Evolutionary conservation across 2,329 filamentous ascomycete species (phyloP).

Genomic region (Ceratocystis cubensis): DNA sequence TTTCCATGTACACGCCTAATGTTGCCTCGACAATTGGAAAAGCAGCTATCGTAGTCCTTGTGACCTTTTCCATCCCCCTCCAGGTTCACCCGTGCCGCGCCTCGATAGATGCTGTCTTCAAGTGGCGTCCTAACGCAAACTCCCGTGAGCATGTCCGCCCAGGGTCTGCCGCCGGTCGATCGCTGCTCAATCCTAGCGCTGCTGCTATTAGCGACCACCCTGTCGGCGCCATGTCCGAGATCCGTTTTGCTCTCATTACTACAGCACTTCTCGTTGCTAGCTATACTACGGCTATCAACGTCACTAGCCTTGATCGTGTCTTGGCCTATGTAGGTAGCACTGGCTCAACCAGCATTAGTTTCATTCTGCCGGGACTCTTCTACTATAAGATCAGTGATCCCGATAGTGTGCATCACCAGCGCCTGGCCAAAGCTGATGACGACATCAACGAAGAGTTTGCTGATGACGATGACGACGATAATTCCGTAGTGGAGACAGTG

Average conservation of each 20-base stretch:
- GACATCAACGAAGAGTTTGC: conserved; percentile 53
- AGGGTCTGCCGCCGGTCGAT: conserved; percentile 32
- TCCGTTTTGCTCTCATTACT: conserved; percentile 80
- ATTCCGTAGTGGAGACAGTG: neutral
- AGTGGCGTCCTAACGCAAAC: conserved; percentile 60
- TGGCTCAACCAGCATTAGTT: conserved; percentile 88
- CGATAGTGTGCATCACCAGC: conserved; percentile 73
- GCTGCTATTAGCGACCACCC: conserved; percentile 36
- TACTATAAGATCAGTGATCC: conserved; percentile 97
- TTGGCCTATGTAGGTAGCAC: conserved; percentile 92
- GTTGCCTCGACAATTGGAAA: conserved; percentile 83
- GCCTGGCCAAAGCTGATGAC: conserved; percentile 81
- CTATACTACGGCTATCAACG: conserved; percentile 81
- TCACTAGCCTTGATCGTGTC: conserved; percentile 78
- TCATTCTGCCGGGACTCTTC: conserved; percentile 89
- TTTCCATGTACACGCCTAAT: conserved; percentile 74
- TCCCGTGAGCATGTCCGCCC: conserved; percentile 28
- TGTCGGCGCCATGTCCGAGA: conserved; percentile 42
- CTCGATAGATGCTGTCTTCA: conserved; percentile 86
- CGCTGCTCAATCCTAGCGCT: conserved; percentile 33
- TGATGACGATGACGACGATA: conserved; percentile 36
- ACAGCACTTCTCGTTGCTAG: conserved; percentile 72
- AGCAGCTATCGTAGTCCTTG: conserved; percentile 86
- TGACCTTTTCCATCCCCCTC: conserved; percentile 91
- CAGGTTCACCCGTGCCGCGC: conserved; percentile 94